A percentile compares a stretch with the other conserved stretches of the same genome.
phyloP scores from a whole-genome alignment of 2,329 filamentous ascomycete genomes.

The Ceratocystis papillata region DNA sequence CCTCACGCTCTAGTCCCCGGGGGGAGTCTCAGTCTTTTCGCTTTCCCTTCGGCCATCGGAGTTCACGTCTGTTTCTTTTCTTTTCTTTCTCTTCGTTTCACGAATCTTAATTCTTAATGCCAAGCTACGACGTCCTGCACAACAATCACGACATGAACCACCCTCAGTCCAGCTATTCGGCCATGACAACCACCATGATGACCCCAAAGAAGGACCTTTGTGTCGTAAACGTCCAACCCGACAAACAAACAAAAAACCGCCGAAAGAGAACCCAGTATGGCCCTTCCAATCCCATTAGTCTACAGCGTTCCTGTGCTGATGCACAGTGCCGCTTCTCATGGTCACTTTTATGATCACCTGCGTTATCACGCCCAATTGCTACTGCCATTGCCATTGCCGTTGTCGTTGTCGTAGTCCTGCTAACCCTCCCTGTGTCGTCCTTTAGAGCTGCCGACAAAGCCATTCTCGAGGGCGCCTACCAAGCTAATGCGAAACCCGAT shows the following conservation, averaged over 20 bases:
- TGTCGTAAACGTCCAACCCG: constrained; percentile 25
- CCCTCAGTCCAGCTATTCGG: constrained; percentile 15
- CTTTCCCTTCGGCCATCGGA: neutral
- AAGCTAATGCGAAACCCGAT: constrained; percentile 78
- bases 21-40: constrained; percentile 2
- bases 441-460: constrained; percentile 78
- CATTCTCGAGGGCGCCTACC: constrained; percentile 76
- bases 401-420: constrained; percentile 18
- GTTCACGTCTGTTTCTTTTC: constrained; percentile 8
- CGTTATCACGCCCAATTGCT: neutral
- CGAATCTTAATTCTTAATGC: constrained; percentile 24
- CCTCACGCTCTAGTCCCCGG: neutral
- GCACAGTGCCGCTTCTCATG: too few species aligned
- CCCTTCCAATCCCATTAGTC: neutral
- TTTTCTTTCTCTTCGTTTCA: constrained; percentile 14
- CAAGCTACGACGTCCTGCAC: constrained; percentile 21
- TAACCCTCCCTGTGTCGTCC: constrained; percentile 22
- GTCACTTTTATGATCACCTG: too few species aligned
- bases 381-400: neutral
- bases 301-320: too few species aligned
- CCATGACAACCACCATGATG: constrained; percentile 17
- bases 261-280: constrained; percentile 26
- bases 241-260: constrained; percentile 25
- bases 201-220: constrained; percentile 24
- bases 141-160: constrained; percentile 21